Conservation (phyloP, 2,329 filamentous ascomycete species). For the Metarhizium sp. region DNA sequence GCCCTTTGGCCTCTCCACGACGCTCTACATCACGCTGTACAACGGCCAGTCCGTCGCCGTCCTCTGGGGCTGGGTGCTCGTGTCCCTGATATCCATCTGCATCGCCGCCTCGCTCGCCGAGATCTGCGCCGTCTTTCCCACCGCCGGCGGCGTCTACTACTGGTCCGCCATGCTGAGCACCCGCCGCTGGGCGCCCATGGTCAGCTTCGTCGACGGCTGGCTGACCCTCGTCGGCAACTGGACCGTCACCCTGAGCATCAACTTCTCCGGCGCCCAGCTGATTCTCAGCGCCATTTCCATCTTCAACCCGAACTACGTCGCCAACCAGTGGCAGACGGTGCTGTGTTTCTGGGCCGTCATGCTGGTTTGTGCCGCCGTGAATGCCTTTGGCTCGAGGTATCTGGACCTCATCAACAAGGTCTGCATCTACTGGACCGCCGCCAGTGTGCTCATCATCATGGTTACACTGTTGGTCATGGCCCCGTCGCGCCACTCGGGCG, state of each 20-base stretch:
- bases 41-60: slow-evolving; percentile 65
- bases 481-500: slow-evolving; percentile 51
- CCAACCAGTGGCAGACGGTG: slow-evolving; percentile 63
- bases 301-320: slow-evolving; percentile 48
- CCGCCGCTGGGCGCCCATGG: slow-evolving; percentile 48
- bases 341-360: slow-evolving; percentile 63
- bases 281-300: slow-evolving; percentile 60
- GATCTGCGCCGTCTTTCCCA: slow-evolving; percentile 58
- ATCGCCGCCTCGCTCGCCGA: slow-evolving; percentile 64
- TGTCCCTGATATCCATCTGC: slow-evolving; percentile 61
- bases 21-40: slow-evolving; percentile 46
- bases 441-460: slow-evolving; percentile 59
- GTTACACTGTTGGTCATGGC: slow-evolving; percentile 60
- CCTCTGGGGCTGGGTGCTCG: slow-evolving; percentile 58
- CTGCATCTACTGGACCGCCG: slow-evolving; percentile 64
- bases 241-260: slow-evolving; percentile 59
- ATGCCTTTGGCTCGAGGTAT: slow-evolving; percentile 49
- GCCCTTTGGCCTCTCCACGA: slow-evolving; percentile 40
- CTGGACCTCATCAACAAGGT: slow-evolving; percentile 60
- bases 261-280: slow-evolving; percentile 61
- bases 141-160: slow-evolving; percentile 58
- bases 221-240: slow-evolving; percentile 66
- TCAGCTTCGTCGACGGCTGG: slow-evolving; percentile 68
- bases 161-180: slow-evolving; percentile 62
- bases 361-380: slow-evolving; percentile 53